Percentiles rank a stretch among this genome's conserved stretches.
Conservation (phyloP, 345 rosid genomes). For the Euphorbia pulcherrima region DNA sequence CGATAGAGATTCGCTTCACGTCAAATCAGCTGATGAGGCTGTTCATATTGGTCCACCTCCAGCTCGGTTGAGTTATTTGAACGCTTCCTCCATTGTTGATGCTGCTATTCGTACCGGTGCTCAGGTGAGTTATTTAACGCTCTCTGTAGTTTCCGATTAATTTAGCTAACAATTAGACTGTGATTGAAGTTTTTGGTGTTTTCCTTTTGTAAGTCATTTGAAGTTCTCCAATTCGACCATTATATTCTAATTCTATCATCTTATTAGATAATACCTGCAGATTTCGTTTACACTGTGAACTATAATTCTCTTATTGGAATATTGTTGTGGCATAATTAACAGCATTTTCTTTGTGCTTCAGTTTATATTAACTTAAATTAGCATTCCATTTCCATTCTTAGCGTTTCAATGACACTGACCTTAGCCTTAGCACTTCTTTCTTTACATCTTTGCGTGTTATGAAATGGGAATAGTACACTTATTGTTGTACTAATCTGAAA, state of each 20-base stretch:
- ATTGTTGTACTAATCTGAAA: not conserved
- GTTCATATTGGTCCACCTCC: constrained; percentile 75
- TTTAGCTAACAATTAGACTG: not conserved
- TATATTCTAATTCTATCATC: not conserved
- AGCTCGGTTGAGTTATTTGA: constrained; percentile 77
- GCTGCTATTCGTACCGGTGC: constrained; percentile 81
- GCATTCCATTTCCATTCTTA: not conserved
- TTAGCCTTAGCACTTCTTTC: not conserved
- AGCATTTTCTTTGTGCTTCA: not conserved
- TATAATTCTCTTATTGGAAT: not conserved
- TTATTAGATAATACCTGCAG: not conserved
- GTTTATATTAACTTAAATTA: not conserved
- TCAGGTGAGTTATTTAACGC: constrained; percentile 41
- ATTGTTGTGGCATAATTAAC: not conserved
- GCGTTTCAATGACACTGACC: not conserved
- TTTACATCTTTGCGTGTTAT: not conserved
- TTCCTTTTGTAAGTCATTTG: not conserved
- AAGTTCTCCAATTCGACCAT: not conserved
- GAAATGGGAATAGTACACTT: not conserved
- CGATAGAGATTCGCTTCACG: constrained; percentile 73
- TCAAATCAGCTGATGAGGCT: constrained; percentile 85
- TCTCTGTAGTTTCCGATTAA: not conserved
- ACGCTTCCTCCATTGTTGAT: constrained; percentile 53
- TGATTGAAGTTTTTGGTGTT: not conserved
- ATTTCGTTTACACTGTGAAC: not conserved